Evolutionary conservation across 139 green algal species (phyloP), one percentile per base, ranked within the genome.

Genomic region (Chlamydomonas asymmetrica): DNA sequence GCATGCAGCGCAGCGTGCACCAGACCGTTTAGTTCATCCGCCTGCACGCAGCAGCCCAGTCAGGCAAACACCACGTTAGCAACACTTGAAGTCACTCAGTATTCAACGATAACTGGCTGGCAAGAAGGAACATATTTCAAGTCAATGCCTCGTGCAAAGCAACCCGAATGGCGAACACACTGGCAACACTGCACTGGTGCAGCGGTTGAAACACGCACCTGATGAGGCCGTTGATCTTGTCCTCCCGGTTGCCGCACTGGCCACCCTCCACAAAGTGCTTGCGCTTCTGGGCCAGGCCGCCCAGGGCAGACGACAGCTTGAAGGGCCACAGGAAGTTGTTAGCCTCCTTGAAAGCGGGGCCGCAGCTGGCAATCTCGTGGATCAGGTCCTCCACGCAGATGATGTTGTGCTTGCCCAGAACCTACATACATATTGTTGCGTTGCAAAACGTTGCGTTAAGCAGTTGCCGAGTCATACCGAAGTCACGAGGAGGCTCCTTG

Each of bases 321-420:
- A 99, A 97, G 63, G 96, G 96, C 93, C 95, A 99, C 74, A 99
- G 88, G 92, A 99, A 99, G 91, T 98, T 99, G 87, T 87, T 93
- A 59, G 86, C 93, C 88, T 97, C 82, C 89, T 98, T 98, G 94
- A 99, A 99, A 83, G 90, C 77, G 39, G 95, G 93, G 69, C 96
- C 96, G 57, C 90, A 90, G 39, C 90, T 98, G 88, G 85, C 91
- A 81, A 99, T 97, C 93, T 99, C 94, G 77, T 99, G 97, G 16
- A 99, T 86, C 40, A 99, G 88, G 88, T 99, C 97, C 93, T 99
- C 97, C 68, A 98, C 87, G 87, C 97, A 99, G 89, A 99, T 97
- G 86, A 99, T 97, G 82, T 86, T 83, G 80, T 97, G 82, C 87
- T 96, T 90, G 81, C 94, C 94, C 78, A 98, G 85, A 54, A 59